A percentile compares a stretch with the other conserved stretches of the same genome.
phyloP scores from a whole-genome alignment of 2,329 filamentous ascomycete species.

The Colletotrichum kahawae region DNA sequence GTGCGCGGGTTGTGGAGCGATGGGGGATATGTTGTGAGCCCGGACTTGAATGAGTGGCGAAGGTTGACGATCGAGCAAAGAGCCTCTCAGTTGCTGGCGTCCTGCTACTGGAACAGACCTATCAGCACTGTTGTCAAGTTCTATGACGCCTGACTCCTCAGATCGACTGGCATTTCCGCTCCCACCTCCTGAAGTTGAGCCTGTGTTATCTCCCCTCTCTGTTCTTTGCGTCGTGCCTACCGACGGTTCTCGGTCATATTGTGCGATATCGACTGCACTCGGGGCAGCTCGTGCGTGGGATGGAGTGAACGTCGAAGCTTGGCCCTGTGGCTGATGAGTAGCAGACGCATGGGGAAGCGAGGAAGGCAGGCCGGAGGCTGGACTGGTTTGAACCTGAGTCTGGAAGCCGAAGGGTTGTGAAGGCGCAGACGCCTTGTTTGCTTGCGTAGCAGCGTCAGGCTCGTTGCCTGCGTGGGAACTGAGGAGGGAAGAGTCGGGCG shows the following conservation, averaged over 20 bases:
- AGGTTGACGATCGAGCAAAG: slow-evolving; percentile 38
- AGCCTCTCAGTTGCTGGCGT: slow-evolving; percentile 12
- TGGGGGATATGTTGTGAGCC: slow-evolving; percentile 74
- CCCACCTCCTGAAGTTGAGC: slow-evolving; percentile 43
- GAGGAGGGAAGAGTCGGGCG: slow-evolving; percentile 58
- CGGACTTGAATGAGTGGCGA: slow-evolving; percentile 67
- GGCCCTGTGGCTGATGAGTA: slow-evolving; percentile 25
- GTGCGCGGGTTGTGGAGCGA: slow-evolving; percentile 78
- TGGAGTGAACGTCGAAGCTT: slow-evolving; percentile 11
- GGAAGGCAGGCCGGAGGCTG: background rate
- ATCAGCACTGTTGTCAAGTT: slow-evolving; percentile 23
- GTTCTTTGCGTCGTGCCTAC: slow-evolving; percentile 17
- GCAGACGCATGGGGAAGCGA: slow-evolving; percentile 12
- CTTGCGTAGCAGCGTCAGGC: slow-evolving; percentile 37
- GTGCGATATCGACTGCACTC: background rate
- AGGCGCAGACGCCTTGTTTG: slow-evolving; percentile 19
- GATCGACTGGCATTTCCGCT: slow-evolving; percentile 46
- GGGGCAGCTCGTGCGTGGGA: background rate
- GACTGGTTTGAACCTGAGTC: background rate
- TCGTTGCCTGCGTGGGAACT: slow-evolving; percentile 54
- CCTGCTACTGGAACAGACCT: slow-evolving; percentile 16
- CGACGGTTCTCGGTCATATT: slow-evolving; percentile 9
- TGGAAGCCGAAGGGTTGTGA: slow-evolving; percentile 4
- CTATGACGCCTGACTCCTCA: slow-evolving; percentile 40
- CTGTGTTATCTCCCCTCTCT: slow-evolving; percentile 1